These are phyloP conservation scores for Kwoniella dendrophila DNA, from an alignment of 768 basidiomycete genomes.

Conservation along the genomic window DNA sequence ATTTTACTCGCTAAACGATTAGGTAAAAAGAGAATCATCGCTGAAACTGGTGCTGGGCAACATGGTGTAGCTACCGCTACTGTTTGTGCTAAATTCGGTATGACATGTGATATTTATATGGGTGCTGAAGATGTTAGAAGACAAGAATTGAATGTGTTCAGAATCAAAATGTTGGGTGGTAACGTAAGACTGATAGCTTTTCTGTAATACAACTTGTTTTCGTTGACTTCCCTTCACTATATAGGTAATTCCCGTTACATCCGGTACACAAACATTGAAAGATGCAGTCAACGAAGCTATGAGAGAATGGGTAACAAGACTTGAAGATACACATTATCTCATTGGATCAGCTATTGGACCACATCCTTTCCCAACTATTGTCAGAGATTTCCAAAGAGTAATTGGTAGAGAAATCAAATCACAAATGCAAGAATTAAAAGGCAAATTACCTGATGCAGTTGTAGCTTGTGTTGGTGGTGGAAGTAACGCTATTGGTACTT, in stretches of 20 bases:
- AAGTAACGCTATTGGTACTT: slow-evolving; percentile 95
- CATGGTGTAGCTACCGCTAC: slow-evolving; percentile 99
- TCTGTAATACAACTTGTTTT: not conserved
- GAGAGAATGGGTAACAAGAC: slow-evolving; percentile 97
- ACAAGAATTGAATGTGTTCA: slow-evolving; percentile 95
- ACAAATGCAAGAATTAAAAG: slow-evolving; percentile 70
- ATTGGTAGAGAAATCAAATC: slow-evolving; percentile 93
- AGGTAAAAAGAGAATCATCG: slow-evolving; percentile 95
- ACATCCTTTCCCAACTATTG: slow-evolving; percentile 98
- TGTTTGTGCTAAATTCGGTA: slow-evolving; percentile 91
- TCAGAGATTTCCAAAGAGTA: slow-evolving; percentile 94
- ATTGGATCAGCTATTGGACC: slow-evolving; percentile 97
- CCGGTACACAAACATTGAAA: slow-evolving; percentile 92
- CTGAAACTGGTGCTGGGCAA: slow-evolving; percentile 98
- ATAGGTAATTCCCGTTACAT: slow-evolving; percentile 88
- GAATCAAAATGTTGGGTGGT: slow-evolving; percentile 94
- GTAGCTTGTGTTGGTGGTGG: slow-evolving; percentile 98
- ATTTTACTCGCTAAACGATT: slow-evolving; percentile 90
- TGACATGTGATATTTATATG: slow-evolving; percentile 98
- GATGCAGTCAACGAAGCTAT: slow-evolving; percentile 98
- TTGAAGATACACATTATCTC: slow-evolving; percentile 90
- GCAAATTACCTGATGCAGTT: slow-evolving; percentile 89
- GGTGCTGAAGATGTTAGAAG: slow-evolving; percentile 94
- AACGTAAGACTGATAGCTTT: slow-evolving; percentile 60
- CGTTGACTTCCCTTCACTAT: not conserved